Percentiles rank a stretch among this genome's conserved stretches.
Conservation (phyloP, 2,329 filamentous ascomycete species). For the Microthyrium microscopicum region DNA sequence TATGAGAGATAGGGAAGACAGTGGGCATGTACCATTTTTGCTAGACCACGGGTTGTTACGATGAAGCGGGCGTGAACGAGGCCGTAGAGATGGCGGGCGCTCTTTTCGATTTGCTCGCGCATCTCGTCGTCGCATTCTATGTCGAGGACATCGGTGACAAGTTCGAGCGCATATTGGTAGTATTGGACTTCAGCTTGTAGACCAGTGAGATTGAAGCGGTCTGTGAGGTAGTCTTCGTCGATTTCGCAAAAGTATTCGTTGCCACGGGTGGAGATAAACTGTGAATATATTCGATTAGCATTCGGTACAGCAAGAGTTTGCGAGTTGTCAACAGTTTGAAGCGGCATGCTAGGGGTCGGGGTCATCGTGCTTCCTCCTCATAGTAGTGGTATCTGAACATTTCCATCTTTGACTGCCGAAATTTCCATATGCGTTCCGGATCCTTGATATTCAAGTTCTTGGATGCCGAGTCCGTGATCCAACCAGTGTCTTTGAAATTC, state of each 20-base stretch:
- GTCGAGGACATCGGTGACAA: conserved; percentile 96
- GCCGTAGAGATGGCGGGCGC: conserved; percentile 85
- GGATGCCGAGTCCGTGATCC: no score
- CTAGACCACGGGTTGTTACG: conserved; percentile 80
- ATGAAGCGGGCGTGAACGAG: conserved; percentile 94
- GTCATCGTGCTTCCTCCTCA: no score
- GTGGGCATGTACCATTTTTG: conserved; percentile 66
- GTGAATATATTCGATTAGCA: no score
- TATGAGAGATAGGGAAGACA: neutral
- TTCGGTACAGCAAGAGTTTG: no score
- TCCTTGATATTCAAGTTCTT: no score
- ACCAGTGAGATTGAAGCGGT: conserved; percentile 94
- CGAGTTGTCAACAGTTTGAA: no score
- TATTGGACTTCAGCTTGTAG: conserved; percentile 96
- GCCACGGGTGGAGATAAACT: conserved; percentile 96
- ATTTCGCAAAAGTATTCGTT: conserved; percentile 99
- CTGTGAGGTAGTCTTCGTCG: conserved; percentile 95
- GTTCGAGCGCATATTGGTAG: conserved; percentile 95
- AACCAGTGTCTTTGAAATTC: no score
- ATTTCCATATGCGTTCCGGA: no score
- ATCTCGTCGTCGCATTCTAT: conserved; percentile 98
- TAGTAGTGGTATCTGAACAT: no score
- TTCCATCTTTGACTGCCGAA: no score
- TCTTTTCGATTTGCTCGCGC: conserved; percentile 95
- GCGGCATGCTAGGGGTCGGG: no score